Evolutionary conservation across 2,329 filamentous ascomycete species (phyloP).

Genomic region (Plectosphaerella cucumerina): DNA sequence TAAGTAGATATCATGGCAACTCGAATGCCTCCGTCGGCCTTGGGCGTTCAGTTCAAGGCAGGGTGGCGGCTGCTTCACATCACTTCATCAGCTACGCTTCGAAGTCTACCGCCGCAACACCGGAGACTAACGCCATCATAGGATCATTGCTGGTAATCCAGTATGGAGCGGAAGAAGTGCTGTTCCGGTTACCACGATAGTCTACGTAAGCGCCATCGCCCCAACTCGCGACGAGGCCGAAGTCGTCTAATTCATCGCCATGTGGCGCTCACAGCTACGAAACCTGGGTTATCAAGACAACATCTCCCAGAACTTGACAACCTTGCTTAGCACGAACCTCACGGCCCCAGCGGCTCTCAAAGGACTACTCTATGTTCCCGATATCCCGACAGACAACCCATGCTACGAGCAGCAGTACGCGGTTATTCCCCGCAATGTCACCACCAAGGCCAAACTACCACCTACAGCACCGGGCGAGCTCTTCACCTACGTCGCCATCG

Average conservation of each 20-base stretch:
- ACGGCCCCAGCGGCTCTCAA: conserved; percentile 58
- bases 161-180: conserved; percentile 46
- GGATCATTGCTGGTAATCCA: conserved; percentile 40
- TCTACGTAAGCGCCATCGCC: no score
- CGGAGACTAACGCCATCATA: no score
- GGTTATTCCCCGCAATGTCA: conserved; percentile 73
- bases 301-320: conserved; percentile 61
- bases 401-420: conserved; percentile 61
- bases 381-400: conserved; percentile 50
- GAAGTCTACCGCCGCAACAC: no score
- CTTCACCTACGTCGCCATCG: conserved; percentile 63
- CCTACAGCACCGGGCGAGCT: conserved; percentile 56
- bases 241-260: conserved; percentile 16
- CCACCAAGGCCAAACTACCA: conserved; percentile 65
- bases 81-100: no score
- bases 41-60: no score
- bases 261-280: no score
- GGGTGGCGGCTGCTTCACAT: no score
- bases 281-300: conserved; percentile 47
- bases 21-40: no score
- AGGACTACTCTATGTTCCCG: conserved; percentile 83
- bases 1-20: conserved; percentile 25
- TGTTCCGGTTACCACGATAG: conserved; percentile 48
- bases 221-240: no score
- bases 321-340: conserved; percentile 67